Conservation (phyloP, 2,329 filamentous ascomycete genomes). For the Diaporthe australafricana region DNA sequence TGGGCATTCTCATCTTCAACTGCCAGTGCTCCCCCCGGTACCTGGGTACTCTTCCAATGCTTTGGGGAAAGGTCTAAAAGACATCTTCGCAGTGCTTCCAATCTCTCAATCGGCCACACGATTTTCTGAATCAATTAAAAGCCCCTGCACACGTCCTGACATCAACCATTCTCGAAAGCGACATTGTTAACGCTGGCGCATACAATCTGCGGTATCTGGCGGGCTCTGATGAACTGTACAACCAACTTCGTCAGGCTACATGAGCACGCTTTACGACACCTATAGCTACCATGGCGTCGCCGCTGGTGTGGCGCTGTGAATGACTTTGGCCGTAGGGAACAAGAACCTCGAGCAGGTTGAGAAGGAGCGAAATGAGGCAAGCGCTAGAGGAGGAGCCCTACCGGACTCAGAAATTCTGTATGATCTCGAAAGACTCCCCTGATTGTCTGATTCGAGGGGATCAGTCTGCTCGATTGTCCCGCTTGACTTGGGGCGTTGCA, state of each 20-base stretch:
- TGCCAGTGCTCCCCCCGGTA: no score
- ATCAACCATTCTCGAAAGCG: neutral
- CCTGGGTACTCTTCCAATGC: no score
- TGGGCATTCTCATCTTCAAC: no score
- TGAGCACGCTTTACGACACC: neutral
- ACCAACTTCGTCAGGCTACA: neutral
- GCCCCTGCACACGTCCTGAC: neutral
- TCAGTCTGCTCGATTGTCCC: no score
- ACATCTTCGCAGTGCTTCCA: neutral
- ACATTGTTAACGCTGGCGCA: neutral
- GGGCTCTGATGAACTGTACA: neutral
- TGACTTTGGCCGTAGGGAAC: neutral
- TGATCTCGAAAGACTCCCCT: no score
- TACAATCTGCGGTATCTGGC: neutral
- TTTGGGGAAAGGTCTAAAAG: no score
- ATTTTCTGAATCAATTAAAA: neutral
- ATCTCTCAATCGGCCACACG: neutral
- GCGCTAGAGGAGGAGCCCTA: no score
- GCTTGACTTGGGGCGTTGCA: no score
- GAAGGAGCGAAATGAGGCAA: neutral
- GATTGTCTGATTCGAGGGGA: no score
- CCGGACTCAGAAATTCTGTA: no score
- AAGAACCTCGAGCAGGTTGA: conserved; percentile 1
- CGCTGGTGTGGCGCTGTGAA: neutral
- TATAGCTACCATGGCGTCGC: neutral